Base-by-base conservation (phyloP, 2,329 filamentous ascomycete species). In the Fusarium graminum region DNA sequence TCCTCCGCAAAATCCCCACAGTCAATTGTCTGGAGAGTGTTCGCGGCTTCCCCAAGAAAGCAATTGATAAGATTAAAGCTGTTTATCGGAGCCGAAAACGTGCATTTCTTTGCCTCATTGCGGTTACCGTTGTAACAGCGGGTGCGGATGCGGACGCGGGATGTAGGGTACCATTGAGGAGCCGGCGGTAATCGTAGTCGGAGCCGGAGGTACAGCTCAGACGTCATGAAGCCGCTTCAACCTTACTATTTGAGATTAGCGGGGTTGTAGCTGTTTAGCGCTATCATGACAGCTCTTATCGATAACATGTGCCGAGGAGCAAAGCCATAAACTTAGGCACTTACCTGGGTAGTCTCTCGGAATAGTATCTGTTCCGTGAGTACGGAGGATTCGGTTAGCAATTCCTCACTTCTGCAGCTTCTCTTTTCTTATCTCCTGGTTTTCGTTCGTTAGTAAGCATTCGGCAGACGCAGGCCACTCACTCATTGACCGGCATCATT, bases 251-350 rank as follows among this genome's bases (percentile, higher is more conserved):
- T 44, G 52, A 58, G 59, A n/a, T 58, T 63, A 63, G 59, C 9
- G 44, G 9, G 11, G n/a, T 9, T 30, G 8, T 22, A 12, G 13
- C 28, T 50, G 19, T n/a, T 45, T 51, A 39, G 16, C 25, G 25
- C 29, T 43, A 40, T 63, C 51, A 63, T 58, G 51, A 63, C 51
- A 58, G 59, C 59, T 63, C 59, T 63, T 63, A 63, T 63, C 59
- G 59, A 63, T 63, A 63, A 46, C 40, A 44, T 16, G 4, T 45
- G 34, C 39, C 43, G 32, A 62, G 57, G 39, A 34, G 32, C 12
- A 34, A 34, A 34, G 32, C 32, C 22, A 22, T 22, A 6, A 22
- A 22, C 22, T 22, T 4, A 22, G 22, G n/a, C n/a, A n/a, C n/a
- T n/a, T 22, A 22, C 22, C 22, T 22, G 6, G 22, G 22, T 22